These are phyloP conservation scores for Cymodocea nodosa DNA, from an alignment of 116 monocot genomes.

Conservation along the genomic window DNA sequence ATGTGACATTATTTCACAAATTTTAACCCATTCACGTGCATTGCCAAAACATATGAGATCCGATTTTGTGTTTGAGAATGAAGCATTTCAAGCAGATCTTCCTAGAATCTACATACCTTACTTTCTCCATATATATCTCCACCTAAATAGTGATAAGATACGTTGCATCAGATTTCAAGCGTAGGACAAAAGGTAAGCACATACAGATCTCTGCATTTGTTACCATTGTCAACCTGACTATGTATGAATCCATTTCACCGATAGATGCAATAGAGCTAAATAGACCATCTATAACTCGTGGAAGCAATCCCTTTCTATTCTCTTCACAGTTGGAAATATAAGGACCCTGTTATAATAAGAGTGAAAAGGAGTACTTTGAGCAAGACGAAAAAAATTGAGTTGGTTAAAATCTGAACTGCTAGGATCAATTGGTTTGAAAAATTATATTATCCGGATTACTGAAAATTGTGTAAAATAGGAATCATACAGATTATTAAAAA, in stretches of 20 bases:
- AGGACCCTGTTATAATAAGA: conserved; percentile 34
- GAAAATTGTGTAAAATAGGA: no score
- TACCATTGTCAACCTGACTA: conserved; percentile 85
- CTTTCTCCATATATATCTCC: conserved; percentile 85
- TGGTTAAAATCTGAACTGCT: no score
- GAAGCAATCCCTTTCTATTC: conserved; percentile 53
- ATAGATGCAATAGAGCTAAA: conserved; percentile 36
- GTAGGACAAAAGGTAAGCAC: background rate
- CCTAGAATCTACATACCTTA: conserved; percentile 42
- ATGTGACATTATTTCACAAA: background rate
- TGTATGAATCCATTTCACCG: conserved; percentile 10
- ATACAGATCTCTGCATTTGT: background rate
- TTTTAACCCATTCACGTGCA: background rate
- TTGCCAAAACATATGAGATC: background rate
- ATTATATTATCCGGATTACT: no score
- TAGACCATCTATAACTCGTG: conserved; percentile 48
- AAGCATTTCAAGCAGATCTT: background rate
- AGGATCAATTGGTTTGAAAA: no score
- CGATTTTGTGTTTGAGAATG: background rate
- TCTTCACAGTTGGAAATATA: conserved; percentile 34
- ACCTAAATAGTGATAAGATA: conserved; percentile 31
- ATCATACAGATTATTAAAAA: no score
- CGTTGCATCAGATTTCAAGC: background rate
- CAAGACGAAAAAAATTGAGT: background rate
- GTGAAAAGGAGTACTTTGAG: background rate